phyloP scores from a whole-genome alignment of 2,329 filamentous ascomycete species.

The Elsinoe necatrix region DNA sequence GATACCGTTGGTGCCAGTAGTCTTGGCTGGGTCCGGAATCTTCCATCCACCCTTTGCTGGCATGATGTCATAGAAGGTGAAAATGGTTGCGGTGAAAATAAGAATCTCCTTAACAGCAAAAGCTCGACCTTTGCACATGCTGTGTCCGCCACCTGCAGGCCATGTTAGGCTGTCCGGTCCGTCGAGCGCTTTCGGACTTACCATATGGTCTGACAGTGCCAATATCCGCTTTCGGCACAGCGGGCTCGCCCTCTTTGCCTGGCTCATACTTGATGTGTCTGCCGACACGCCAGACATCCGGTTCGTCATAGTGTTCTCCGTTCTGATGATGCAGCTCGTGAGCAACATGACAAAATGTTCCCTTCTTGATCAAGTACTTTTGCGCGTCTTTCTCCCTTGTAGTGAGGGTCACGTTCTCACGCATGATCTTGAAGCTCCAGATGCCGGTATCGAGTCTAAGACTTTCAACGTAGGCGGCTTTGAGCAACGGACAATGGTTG shows the following conservation, averaged over 20 bases:
- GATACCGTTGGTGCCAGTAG: conserved; percentile 44
- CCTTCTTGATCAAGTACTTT: conserved; percentile 28
- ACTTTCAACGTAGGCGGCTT: conserved; percentile 32
- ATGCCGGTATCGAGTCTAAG: conserved; percentile 29
- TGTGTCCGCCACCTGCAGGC: conserved; percentile 35
- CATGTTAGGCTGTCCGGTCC: not conserved
- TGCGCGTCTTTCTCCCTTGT: conserved; percentile 28
- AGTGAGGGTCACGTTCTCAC: conserved; percentile 30
- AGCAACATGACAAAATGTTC: conserved; percentile 31
- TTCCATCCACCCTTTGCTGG: conserved; percentile 40
- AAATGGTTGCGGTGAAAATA: conserved; percentile 43
- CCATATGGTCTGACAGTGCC: conserved; percentile 40
- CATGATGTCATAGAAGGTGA: conserved; percentile 50
- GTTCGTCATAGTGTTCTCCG: conserved; percentile 28
- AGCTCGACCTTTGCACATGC: conserved; percentile 43
- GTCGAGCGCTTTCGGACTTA: conserved; percentile 17
- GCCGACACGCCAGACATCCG: conserved; percentile 27
- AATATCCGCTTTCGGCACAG: conserved; percentile 30
- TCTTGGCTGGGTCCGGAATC: conserved; percentile 43
- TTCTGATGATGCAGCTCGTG: conserved; percentile 32
- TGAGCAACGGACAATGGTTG: conserved; percentile 30
- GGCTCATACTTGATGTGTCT: conserved; percentile 29
- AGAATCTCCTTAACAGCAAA: conserved; percentile 46
- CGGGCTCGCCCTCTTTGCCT: conserved; percentile 18
- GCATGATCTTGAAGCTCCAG: conserved; percentile 30